Percentiles rank a stretch among this genome's conserved stretches.
phyloP scores from a whole-genome alignment of 2,329 filamentous ascomycete genomes.

The Fusarium sp. region DNA sequence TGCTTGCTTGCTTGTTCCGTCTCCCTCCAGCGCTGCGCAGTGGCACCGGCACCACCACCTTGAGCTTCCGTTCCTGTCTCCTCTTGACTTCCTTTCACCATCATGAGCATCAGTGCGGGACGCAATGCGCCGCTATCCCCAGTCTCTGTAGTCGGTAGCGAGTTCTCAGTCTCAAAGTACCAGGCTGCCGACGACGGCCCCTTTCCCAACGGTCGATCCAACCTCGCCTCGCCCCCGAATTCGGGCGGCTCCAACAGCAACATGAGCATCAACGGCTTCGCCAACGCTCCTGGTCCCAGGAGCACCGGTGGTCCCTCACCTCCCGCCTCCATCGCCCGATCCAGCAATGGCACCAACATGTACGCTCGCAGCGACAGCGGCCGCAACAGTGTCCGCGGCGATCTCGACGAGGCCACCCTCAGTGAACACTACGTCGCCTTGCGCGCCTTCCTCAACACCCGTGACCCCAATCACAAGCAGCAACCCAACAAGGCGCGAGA shows the following conservation, averaged over 20 bases:
- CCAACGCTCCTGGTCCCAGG: slow-evolving; percentile 61
- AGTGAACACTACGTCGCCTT: slow-evolving; percentile 86
- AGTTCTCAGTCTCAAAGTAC: slow-evolving; percentile 82
- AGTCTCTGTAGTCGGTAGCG: slow-evolving; percentile 84
- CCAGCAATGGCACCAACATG: slow-evolving; percentile 81
- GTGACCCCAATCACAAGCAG: slow-evolving; percentile 79
- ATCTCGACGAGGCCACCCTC: slow-evolving; percentile 73
- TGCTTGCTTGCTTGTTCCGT: slow-evolving; percentile 27
- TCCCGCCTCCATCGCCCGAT: slow-evolving; percentile 87
- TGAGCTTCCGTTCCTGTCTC: slow-evolving; percentile 31
- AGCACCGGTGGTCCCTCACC: slow-evolving; percentile 79
- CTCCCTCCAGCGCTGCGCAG: slow-evolving; percentile 37
- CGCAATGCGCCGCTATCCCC: slow-evolving; percentile 84
- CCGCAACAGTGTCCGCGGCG: slow-evolving; percentile 66
- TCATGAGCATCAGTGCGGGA: slow-evolving; percentile 70
- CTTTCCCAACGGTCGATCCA: slow-evolving; percentile 66
- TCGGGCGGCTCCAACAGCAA: slow-evolving; percentile 70
- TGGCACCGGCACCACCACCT: slow-evolving; percentile 16
- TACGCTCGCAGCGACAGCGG: slow-evolving; percentile 75
- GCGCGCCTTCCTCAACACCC: slow-evolving; percentile 80
- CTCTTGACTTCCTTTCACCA: slow-evolving; percentile 46
- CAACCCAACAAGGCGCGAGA: slow-evolving; percentile 91
- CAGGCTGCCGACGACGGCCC: slow-evolving; percentile 66
- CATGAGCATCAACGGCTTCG: slow-evolving; percentile 72
- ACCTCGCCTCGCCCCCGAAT: slow-evolving; percentile 76